These are phyloP conservation scores for Hypomontagnella monticulosa DNA, from an alignment of 495 filamentous ascomycete genomes.

Conservation along the genomic window DNA sequence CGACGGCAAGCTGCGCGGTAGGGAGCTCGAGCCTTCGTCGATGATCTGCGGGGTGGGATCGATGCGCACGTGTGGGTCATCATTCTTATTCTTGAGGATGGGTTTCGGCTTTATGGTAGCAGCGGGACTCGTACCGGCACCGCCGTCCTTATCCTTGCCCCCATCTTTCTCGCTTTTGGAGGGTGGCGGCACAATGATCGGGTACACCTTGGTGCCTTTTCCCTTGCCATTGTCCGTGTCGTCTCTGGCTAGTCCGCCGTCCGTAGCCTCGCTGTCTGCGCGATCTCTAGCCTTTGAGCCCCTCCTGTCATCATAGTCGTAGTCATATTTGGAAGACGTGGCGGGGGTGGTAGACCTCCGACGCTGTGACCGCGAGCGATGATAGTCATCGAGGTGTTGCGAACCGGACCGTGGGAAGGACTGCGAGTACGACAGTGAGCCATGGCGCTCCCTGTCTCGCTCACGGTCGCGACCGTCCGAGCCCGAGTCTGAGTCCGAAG, in stretches of 20 bases:
- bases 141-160: constrained; percentile 12
- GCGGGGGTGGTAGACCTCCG: constrained; percentile 31
- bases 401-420: constrained; percentile 32
- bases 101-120: constrained; percentile 57
- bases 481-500: constrained; percentile 5
- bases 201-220: constrained; percentile 45
- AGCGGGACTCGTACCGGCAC: constrained; percentile 46
- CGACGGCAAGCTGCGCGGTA: constrained; percentile 34
- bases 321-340: constrained; percentile 13
- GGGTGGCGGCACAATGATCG: constrained; percentile 56
- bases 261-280: constrained; percentile 15
- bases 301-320: constrained; percentile 20
- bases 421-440: constrained; percentile 30
- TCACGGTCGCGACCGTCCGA: constrained; percentile 17
- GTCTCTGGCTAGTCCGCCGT: not conserved
- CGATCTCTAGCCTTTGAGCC: not conserved
- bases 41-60: constrained; percentile 46
- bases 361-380: constrained; percentile 19
- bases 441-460: constrained; percentile 12
- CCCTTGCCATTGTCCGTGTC: constrained; percentile 19
- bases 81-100: constrained; percentile 62
- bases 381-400: constrained; percentile 14
- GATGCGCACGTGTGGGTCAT: constrained; percentile 57
- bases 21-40: constrained; percentile 51
- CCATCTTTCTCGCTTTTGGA: constrained; percentile 39